phyloP scores from a whole-genome alignment of 139 green algal genomes.

The Nannochloris sp. region DNA sequence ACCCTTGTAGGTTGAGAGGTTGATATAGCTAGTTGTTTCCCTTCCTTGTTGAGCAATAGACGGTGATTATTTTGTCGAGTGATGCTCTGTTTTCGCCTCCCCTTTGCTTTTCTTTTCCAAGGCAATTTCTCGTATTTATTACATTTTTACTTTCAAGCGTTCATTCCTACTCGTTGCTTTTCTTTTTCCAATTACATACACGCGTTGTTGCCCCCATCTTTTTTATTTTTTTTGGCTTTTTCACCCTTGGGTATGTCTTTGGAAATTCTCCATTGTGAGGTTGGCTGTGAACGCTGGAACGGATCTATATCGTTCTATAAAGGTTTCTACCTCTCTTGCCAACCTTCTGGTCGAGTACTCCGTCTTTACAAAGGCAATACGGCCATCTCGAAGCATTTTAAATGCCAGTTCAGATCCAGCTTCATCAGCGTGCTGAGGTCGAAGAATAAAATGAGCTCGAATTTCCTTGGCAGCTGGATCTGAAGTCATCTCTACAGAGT shows the following conservation, averaged over 20 bases:
- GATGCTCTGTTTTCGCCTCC: no score
- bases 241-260: conserved; percentile 58
- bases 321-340: conserved; percentile 60
- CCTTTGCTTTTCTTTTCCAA: no score
- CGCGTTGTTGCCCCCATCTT: no score
- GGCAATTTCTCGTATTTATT: neutral
- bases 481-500: conserved; percentile 59
- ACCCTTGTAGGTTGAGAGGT: no score
- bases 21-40: no score
- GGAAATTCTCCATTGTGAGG: conserved; percentile 76
- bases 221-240: no score
- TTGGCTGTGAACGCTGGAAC: conserved; percentile 81
- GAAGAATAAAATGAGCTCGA: conserved; percentile 48
- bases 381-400: conserved; percentile 23
- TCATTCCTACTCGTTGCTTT: neutral
- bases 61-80: no score
- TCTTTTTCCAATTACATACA: no score
- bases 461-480: conserved; percentile 36
- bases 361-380: conserved; percentile 59
- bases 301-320: conserved; percentile 47
- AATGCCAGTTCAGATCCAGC: conserved; percentile 40
- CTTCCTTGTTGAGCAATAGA: no score
- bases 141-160: neutral
- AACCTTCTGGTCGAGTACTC: conserved; percentile 26
- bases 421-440: conserved; percentile 24